Evolutionary conservation across 208 protist species (phyloP).

Genomic region (Naegleria lovaniensis): DNA sequence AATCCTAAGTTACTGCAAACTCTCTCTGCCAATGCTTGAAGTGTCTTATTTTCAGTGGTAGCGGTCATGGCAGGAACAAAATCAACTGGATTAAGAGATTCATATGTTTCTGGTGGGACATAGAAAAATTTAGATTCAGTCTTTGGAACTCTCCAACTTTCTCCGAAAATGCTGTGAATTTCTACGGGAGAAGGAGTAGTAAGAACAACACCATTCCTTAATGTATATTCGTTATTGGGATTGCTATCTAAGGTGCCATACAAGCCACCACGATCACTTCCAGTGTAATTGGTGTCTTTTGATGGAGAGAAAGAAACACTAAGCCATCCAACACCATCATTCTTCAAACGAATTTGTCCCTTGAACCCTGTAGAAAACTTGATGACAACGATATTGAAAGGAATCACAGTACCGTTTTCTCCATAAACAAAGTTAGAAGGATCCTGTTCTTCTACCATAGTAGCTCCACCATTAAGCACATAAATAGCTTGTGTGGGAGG

Average conservation of each 20-base stretch:
- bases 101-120: background rate
- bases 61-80: background rate
- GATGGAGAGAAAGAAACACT: background rate
- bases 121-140: constrained; percentile 9
- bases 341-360: background rate
- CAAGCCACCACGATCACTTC: background rate
- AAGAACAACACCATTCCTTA: background rate
- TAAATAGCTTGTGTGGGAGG: background rate
- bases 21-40: background rate
- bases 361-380: background rate
- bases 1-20: background rate
- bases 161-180: background rate
- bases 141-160: background rate
- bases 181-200: background rate
- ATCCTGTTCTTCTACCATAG: background rate
- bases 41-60: background rate
- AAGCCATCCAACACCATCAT: background rate
- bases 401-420: background rate
- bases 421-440: background rate
- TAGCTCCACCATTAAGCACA: background rate
- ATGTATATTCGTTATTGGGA: background rate
- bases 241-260: background rate
- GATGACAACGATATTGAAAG: background rate
- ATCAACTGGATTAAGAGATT: background rate
- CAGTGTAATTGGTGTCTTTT: background rate